phyloP scores from a whole-genome alignment of 208 protist genomes.

The Blastocrithidia nonstop region DNA sequence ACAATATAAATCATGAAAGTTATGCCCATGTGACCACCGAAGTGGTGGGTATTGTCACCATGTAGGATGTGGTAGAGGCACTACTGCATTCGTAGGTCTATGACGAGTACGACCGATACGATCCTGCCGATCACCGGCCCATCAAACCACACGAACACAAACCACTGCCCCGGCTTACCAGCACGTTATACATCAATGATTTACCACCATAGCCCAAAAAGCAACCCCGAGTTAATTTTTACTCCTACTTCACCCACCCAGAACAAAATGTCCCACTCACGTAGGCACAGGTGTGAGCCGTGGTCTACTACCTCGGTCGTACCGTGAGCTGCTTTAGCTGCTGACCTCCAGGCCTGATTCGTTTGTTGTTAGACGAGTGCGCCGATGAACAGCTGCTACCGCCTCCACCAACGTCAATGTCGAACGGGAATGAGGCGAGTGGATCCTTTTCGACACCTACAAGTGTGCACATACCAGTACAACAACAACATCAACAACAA shows the following conservation, averaged over 20 bases:
- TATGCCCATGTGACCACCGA: constrained; percentile 6
- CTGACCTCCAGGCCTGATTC: constrained; percentile 61
- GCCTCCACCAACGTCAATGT: neutral
- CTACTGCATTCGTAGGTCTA: constrained; percentile 77
- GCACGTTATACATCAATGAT: constrained; percentile 4
- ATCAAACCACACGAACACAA: neutral
- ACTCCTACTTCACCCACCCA: constrained; percentile 69
- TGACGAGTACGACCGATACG: constrained; percentile 81
- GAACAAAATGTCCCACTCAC: constrained; percentile 27
- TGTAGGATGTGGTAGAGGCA: constrained; percentile 82
- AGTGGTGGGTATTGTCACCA: constrained; percentile 64
- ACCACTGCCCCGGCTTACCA: constrained; percentile 5
- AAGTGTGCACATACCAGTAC: no score
- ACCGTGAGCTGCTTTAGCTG: constrained; percentile 35
- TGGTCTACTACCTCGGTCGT: constrained; percentile 66
- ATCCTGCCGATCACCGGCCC: constrained; percentile 1
- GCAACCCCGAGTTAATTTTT: constrained; percentile 71
- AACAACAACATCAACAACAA: neutral
- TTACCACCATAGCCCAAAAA: constrained; percentile 32
- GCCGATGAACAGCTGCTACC: constrained; percentile 49
- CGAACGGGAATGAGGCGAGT: no score
- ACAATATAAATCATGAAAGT: no score
- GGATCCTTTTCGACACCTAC: no score
- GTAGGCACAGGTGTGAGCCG: constrained; percentile 73
- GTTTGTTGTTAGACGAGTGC: constrained; percentile 63